These are phyloP conservation scores for Hibiscus tridactylites DNA, from an alignment of 345 rosid genomes.

Conservation along the genomic window DNA sequence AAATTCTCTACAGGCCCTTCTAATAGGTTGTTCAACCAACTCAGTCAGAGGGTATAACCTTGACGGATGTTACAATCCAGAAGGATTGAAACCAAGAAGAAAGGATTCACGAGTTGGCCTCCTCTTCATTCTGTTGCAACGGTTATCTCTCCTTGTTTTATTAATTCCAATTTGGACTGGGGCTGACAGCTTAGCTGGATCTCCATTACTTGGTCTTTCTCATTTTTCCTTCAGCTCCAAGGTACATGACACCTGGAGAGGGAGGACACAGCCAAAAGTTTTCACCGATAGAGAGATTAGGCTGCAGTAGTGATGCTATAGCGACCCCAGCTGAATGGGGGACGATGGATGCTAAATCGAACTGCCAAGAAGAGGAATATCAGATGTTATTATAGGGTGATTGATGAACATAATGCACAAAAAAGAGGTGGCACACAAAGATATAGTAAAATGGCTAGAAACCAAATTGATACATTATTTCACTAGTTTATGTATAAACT, in stretches of 20 bases:
- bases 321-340: slow-evolving; percentile 57
- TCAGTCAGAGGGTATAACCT: slow-evolving; percentile 35
- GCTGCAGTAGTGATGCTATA: slow-evolving; percentile 47
- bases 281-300: slow-evolving; percentile 56
- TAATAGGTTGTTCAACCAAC: neutral
- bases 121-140: too few species aligned
- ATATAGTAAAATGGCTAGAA: neutral
- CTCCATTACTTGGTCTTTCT: too few species aligned
- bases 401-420: neutral
- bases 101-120: too few species aligned
- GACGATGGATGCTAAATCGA: slow-evolving; percentile 61
- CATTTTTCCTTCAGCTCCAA: too few species aligned
- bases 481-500: neutral
- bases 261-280: slow-evolving; percentile 49
- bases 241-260: slow-evolving; percentile 26
- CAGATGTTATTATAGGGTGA: neutral
- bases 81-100: too few species aligned
- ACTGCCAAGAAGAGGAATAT: slow-evolving; percentile 19
- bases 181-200: too few species aligned
- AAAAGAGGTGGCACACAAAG: neutral
- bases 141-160: too few species aligned
- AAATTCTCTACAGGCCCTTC: slow-evolving; percentile 16
- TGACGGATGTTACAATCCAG: slow-evolving; percentile 8
- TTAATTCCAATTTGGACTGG: too few species aligned
- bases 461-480: too few species aligned